Evolutionary conservation across 2,329 filamentous ascomycete species (phyloP).

Genomic region (Fusarium guadeloupense): DNA sequence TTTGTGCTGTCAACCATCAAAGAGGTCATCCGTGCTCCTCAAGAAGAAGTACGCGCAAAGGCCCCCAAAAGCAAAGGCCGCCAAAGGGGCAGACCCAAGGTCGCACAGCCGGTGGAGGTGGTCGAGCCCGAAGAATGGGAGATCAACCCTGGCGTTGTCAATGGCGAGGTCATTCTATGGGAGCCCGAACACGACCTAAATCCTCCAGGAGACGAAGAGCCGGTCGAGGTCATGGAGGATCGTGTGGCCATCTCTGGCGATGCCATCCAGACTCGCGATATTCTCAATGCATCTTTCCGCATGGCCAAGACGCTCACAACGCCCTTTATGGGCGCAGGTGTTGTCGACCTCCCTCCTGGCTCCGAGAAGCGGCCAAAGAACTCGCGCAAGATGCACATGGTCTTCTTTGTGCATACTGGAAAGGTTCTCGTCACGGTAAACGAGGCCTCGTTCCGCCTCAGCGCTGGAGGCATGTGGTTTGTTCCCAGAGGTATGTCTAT

Average conservation of each 20-base stretch:
- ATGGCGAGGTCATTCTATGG: conserved; percentile 72
- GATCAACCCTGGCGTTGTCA: conserved; percentile 68
- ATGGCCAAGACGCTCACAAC: conserved; percentile 89
- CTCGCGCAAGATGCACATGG: conserved; percentile 94
- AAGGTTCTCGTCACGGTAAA: conserved; percentile 82
- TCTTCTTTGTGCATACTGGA: conserved; percentile 89
- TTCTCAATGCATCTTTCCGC: conserved; percentile 76
- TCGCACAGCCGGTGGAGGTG: conserved; percentile 58
- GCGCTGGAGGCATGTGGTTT: conserved; percentile 90
- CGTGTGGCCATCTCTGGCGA: conserved; percentile 65
- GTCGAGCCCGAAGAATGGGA: conserved; percentile 76
- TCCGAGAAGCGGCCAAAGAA: conserved; percentile 91
- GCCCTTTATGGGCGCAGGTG: conserved; percentile 87
- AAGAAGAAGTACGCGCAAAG: conserved; percentile 59
- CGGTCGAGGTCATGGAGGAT: conserved; percentile 63
- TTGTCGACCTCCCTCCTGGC: conserved; percentile 87
- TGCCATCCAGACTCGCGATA: conserved; percentile 66
- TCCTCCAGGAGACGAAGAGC: conserved; percentile 64
- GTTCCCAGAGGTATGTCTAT: conserved; percentile 84
- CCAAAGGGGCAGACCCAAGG: conserved; percentile 45
- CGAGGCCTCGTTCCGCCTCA: conserved; percentile 80
- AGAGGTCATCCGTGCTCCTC: conserved; percentile 75
- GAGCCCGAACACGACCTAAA: conserved; percentile 64
- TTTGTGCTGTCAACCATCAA: conserved; percentile 77
- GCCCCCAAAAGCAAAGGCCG: conserved; percentile 43